A percentile compares a stretch with the other conserved stretches of the same genome.
Conservation (phyloP, 2,329 filamentous ascomycete genomes). For the Arachnomyces sp. region DNA sequence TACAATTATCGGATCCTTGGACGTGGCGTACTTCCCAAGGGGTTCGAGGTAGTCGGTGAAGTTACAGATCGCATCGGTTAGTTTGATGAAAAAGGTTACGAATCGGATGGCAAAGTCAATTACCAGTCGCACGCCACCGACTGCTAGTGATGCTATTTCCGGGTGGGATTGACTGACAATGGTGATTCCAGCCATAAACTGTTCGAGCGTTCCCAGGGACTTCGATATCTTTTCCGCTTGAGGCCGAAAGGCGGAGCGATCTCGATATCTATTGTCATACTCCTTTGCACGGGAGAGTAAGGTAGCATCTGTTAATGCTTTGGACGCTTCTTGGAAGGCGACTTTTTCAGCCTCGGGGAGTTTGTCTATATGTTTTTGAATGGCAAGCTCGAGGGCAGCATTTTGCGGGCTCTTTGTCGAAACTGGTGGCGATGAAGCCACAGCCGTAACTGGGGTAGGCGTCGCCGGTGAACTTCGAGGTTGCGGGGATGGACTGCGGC, state of each 20-base stretch:
- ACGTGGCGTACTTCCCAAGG: not conserved
- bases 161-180: not conserved
- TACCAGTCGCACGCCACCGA: constrained; percentile 2
- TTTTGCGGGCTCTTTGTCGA: not conserved
- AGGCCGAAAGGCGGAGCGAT: not conserved
- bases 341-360: not conserved
- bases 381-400: not conserved
- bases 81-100: not conserved
- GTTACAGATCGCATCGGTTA: not conserved
- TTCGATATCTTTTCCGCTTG: not conserved
- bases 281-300: not conserved
- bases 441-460: no score
- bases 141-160: not conserved
- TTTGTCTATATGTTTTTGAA: not conserved
- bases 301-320: not conserved
- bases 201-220: not conserved
- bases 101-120: constrained; percentile 1
- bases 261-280: not conserved
- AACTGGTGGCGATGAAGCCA: no score
- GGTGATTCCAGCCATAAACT: not conserved
- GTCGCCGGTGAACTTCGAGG: no score
- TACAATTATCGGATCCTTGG: not conserved
- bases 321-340: not conserved
- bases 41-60: not conserved
- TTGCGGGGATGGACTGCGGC: no score